These are phyloP conservation scores for Trypanosomatidae sp. DNA, from an alignment of 208 protist species.

Conservation along the genomic window DNA sequence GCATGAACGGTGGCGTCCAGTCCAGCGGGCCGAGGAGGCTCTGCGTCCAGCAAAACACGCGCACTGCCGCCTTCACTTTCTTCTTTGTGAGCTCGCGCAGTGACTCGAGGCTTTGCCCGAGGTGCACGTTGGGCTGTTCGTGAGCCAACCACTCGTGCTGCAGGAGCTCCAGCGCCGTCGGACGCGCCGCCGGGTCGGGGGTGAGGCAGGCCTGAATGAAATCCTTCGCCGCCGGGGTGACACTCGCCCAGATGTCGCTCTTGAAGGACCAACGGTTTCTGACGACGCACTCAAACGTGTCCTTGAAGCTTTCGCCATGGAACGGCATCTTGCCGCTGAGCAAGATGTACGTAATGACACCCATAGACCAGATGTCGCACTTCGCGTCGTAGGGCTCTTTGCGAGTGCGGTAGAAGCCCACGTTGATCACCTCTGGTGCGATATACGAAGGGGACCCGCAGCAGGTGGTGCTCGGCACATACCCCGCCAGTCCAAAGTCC, in stretches of 20 bases:
- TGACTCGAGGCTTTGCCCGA: conserved; percentile 46
- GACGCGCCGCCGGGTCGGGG: conserved; percentile 57
- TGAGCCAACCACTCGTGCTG: conserved; percentile 62
- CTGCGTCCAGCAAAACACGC: conserved; percentile 68
- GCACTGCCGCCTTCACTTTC: conserved; percentile 64
- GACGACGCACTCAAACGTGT: conserved; percentile 71
- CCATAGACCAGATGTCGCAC: conserved; percentile 87
- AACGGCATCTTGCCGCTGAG: conserved; percentile 81
- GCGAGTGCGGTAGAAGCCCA: conserved; percentile 55
- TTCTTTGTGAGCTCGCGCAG: conserved; percentile 63
- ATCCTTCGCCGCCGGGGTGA: conserved; percentile 46
- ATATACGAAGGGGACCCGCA: conserved; percentile 85
- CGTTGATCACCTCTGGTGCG: conserved; percentile 79
- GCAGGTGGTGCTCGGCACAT: conserved; percentile 60
- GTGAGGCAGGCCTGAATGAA: conserved; percentile 75
- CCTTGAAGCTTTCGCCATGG: conserved; percentile 51
- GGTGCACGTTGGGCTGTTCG: conserved; percentile 49
- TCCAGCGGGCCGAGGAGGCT: conserved; percentile 60
- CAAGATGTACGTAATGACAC: conserved; percentile 83
- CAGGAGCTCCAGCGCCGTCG: conserved; percentile 64
- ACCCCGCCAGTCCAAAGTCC: conserved; percentile 96
- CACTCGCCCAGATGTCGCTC: conserved; percentile 47
- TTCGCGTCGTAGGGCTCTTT: conserved; percentile 64
- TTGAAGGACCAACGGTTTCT: conserved; percentile 56
- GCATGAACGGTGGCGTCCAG: conserved; percentile 77